phyloP scores from a whole-genome alignment of 176 grass and related monocot genomes.

The Phragmites australis region DNA sequence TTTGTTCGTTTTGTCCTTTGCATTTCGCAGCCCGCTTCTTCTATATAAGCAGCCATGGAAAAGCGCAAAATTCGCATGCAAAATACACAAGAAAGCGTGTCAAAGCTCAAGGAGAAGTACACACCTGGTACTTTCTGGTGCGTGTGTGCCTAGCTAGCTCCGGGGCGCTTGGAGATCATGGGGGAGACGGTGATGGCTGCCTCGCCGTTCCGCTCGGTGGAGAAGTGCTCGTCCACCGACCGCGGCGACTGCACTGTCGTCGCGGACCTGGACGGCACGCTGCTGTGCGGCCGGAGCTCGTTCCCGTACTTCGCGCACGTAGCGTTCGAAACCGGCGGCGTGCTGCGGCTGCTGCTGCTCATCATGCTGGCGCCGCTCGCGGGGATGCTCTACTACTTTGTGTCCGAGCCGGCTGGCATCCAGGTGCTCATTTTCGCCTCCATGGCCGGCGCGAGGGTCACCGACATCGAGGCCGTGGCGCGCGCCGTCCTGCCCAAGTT shows the following conservation, averaged over 20 bases:
- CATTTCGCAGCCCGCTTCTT: not conserved
- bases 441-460: conserved; percentile 44
- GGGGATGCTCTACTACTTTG: conserved; percentile 61
- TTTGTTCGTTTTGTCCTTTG: not conserved
- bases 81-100: not conserved
- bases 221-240: conserved; percentile 59
- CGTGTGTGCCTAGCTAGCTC: not conserved
- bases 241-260: conserved; percentile 61
- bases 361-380: conserved; percentile 56
- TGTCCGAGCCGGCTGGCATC: conserved; percentile 72
- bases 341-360: conserved; percentile 49
- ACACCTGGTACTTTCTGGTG: not conserved
- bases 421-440: conserved; percentile 75
- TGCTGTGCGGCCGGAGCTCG: conserved; percentile 64
- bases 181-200: not conserved
- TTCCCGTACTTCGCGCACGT: conserved; percentile 87
- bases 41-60: conserved; percentile 43
- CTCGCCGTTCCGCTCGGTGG: conserved; percentile 60
- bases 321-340: conserved; percentile 67
- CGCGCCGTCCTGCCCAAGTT: conserved; percentile 83
- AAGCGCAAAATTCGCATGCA: conserved; percentile 12
- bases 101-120: not conserved
- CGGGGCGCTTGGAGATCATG: not conserved
- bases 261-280: conserved; percentile 71
- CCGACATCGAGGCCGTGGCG: conserved; percentile 66